These are phyloP conservation scores for Angophora floribunda DNA, from an alignment of 345 rosid genomes.

Conservation along the genomic window DNA sequence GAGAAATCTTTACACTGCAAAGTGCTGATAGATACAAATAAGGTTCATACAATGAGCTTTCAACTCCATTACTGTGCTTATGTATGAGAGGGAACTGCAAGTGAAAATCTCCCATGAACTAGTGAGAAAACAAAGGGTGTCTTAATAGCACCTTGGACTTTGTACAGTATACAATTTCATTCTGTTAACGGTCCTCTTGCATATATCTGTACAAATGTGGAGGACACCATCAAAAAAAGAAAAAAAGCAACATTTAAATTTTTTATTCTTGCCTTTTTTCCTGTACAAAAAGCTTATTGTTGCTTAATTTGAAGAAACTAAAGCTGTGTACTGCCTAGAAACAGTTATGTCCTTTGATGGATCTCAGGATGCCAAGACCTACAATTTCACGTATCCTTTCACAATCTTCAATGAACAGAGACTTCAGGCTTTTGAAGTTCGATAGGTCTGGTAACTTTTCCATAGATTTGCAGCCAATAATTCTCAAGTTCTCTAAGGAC, in stretches of 20 bases:
- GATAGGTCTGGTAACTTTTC: constrained; percentile 1
- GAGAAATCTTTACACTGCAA: neutral
- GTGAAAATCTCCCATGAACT: neutral
- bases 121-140: neutral
- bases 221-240: neutral
- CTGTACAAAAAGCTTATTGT: neutral
- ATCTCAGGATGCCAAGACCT: constrained; percentile 2
- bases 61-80: neutral
- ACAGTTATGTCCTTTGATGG: neutral
- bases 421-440: constrained; percentile 3
- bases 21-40: neutral
- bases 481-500: constrained; percentile 1
- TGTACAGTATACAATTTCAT: neutral
- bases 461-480: constrained; percentile 5
- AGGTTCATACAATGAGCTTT: neutral
- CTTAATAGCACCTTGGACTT: neutral
- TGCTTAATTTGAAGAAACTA: neutral
- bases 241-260: neutral
- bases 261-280: neutral
- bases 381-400: neutral
- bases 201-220: neutral
- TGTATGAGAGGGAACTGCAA: neutral
- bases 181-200: neutral
- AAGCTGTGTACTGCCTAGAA: neutral
- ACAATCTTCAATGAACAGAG: neutral